Evolutionary conservation across 192 early-diverging fungal genomes (phyloP), one percentile per base, ranked within the genome.

Genomic region (Paraglomus occultum): DNA sequence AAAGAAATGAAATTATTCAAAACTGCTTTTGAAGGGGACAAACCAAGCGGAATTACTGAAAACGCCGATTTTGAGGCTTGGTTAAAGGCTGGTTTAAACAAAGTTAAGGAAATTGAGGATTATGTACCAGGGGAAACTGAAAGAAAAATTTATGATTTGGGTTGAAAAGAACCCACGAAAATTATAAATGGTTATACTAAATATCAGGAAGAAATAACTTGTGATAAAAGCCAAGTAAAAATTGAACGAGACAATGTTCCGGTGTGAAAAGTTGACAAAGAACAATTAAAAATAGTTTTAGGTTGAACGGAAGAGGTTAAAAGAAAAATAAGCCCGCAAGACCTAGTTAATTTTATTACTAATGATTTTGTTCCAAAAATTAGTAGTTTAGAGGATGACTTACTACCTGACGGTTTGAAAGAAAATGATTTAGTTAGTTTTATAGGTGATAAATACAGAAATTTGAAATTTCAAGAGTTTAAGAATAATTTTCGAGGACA

Each of bases 161-260:
- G 54, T 57, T 57, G 54, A 57, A 57, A n/a, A 3, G 18, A 57
- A 22, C 54, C 54, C n/a, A 55, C 6, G 11, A 57, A n/a, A 23
- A 57, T 57, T 57, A 20, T 2, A 10, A 20, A 20, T 10, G n/a
- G 22, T 57, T 11, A 20, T 57, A 11, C 54, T 23, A 20, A 57
- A 1, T 23, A 15, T 22, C 18, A 57, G 10, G 10, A 10, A 22
- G 22, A 57, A n/a, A 57, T 9, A 20, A 1, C 1, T 57, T 1
- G 54, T 10, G 31, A 7, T 22, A 6, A n/a, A 10, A 57, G 4
- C 1, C 0, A 6, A 20, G 1, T n/a, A n/a, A 10, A 57, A n/a
- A 4, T 22, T 20, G 18, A n/a, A 1, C 2, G 8, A 20, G 4
- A 22, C 22, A 20, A 57, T 15, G 18, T 57, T 57, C 18, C 3